These are phyloP conservation scores for Neobulgaria alba DNA, from an alignment of 2,329 filamentous ascomycete genomes.

Conservation along the genomic window DNA sequence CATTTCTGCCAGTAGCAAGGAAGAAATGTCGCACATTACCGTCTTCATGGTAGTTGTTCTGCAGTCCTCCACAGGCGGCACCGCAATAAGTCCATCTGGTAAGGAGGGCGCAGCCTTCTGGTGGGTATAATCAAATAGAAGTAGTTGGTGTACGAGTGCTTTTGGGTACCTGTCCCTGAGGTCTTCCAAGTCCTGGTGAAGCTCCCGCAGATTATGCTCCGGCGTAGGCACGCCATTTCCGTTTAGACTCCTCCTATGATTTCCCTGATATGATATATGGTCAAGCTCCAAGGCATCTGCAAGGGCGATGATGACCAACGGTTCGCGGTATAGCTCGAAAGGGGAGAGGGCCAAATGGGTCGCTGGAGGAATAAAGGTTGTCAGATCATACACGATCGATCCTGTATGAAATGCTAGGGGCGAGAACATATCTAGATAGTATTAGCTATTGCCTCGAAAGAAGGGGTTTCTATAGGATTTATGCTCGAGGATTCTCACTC, in stretches of 20 bases:
- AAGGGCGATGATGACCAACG: constrained; percentile 73
- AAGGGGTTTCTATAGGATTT: background rate
- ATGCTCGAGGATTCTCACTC: constrained; percentile 48
- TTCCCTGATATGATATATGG: constrained; percentile 45
- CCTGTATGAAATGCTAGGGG: constrained; percentile 81
- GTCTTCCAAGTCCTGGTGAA: constrained; percentile 61
- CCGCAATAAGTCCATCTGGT: constrained; percentile 59
- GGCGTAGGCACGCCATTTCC: constrained; percentile 37
- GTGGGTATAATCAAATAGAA: constrained; percentile 67
- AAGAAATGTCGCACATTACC: constrained; percentile 70
- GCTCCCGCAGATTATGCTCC: constrained; percentile 48
- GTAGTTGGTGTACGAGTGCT: constrained; percentile 66
- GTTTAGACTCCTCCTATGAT: constrained; percentile 44
- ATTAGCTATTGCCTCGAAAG: constrained; percentile 11
- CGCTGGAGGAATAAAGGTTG: constrained; percentile 68
- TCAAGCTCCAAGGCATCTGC: constrained; percentile 69
- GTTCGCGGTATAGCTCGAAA: constrained; percentile 84
- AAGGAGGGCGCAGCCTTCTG: constrained; percentile 42
- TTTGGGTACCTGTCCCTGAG: constrained; percentile 66
- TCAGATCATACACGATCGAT: constrained; percentile 79
- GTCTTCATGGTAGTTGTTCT: constrained; percentile 75
- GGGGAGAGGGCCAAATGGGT: constrained; percentile 75
- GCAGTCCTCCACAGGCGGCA: constrained; percentile 60
- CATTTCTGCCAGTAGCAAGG: constrained; percentile 66
- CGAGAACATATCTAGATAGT: constrained; percentile 74